These are phyloP conservation scores for Marasmius oreades DNA, from an alignment of 1,284 basidiomycete species.

Conservation along the genomic window DNA sequence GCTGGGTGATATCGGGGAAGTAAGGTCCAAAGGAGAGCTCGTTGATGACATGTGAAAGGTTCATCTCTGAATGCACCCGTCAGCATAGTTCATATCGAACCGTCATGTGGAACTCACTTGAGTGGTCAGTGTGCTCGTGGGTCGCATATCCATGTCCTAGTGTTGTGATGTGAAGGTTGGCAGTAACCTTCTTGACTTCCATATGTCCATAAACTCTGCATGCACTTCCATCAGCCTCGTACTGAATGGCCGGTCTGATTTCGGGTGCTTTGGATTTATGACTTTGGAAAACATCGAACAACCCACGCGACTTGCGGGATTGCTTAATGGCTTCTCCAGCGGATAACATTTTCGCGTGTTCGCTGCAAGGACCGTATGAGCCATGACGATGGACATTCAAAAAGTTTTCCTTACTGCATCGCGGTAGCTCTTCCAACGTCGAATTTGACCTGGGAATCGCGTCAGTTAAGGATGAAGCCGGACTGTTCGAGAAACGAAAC, in stretches of 20 bases:
- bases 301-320: constrained; percentile 66
- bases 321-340: constrained; percentile 67
- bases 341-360: constrained; percentile 62
- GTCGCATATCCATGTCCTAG: constrained; percentile 93
- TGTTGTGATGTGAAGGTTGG: constrained; percentile 87
- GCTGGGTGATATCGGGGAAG: constrained; percentile 95
- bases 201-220: constrained; percentile 88
- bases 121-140: constrained; percentile 84
- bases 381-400: too few species aligned
- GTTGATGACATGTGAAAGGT: constrained; percentile 92
- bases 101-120: constrained; percentile 42
- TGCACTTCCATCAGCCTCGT: constrained; percentile 62
- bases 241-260: constrained; percentile 72
- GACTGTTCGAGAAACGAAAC: constrained; percentile 21
- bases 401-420: constrained; percentile 52
- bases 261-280: constrained; percentile 29
- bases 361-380: too few species aligned
- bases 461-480: constrained; percentile 6
- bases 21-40: constrained; percentile 97
- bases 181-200: constrained; percentile 89
- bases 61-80: constrained; percentile 69
- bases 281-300: constrained; percentile 55
- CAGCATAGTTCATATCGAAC: neutral
- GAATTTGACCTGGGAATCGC: constrained; percentile 76
- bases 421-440: constrained; percentile 79